A percentile compares a stretch with the other conserved stretches of the same genome.
Evolutionary conservation across 2,329 filamentous ascomycete genomes (phyloP).

Genomic region (Aspergillus sojae): DNA sequence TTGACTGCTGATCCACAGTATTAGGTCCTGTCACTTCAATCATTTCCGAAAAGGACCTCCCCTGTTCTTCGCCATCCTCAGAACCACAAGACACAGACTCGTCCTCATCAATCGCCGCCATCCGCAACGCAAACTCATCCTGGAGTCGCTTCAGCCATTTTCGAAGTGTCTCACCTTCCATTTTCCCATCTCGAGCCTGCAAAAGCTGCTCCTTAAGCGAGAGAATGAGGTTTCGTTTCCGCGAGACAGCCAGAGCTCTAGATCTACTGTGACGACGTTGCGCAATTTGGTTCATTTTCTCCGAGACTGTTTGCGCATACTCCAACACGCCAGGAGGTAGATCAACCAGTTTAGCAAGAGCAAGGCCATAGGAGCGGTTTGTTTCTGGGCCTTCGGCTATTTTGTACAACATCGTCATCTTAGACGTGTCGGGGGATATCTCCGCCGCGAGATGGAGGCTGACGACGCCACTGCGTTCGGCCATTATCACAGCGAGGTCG

Average conservation of each 20-base stretch:
- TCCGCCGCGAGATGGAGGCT: constrained; percentile 81
- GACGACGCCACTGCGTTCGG: constrained; percentile 74
- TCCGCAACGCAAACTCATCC: constrained; percentile 71
- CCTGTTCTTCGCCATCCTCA: constrained; percentile 6
- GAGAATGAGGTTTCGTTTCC: constrained; percentile 73
- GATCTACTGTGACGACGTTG: constrained; percentile 63
- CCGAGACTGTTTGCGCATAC: constrained; percentile 68
- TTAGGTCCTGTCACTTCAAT: not conserved
- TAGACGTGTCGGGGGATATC: constrained; percentile 57
- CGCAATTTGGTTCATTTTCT: constrained; percentile 60
- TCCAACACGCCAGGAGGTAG: constrained; percentile 70
- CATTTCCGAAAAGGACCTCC: not conserved
- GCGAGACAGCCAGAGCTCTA: constrained; percentile 59
- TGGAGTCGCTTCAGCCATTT: constrained; percentile 70
- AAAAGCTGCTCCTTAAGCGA: constrained; percentile 71
- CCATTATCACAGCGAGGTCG: constrained; percentile 75
- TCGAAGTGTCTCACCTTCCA: constrained; percentile 65
- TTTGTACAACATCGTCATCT: constrained; percentile 87
- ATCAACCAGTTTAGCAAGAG: constrained; percentile 73
- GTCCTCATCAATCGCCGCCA: constrained; percentile 65
- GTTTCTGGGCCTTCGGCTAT: constrained; percentile 71
- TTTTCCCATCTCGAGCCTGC: constrained; percentile 66
- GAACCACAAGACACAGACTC: constrained; percentile 14
- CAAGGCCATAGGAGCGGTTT: constrained; percentile 80
- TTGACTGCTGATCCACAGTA: not conserved